Evolutionary conservation across 352 stramenopile species (phyloP).

Genomic region (Globisporangium barbulae): DNA sequence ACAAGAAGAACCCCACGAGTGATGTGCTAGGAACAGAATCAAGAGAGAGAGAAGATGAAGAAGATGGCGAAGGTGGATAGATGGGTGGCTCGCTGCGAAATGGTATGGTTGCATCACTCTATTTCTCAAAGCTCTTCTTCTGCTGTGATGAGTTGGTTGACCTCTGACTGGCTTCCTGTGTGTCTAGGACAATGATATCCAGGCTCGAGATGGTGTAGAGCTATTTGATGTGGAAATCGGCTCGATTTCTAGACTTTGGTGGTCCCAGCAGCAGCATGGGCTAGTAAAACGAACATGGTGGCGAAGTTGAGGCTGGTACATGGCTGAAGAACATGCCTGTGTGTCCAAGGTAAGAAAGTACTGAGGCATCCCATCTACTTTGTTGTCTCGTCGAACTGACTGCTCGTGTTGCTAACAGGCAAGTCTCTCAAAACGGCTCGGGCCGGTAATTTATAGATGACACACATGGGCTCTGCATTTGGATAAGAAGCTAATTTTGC

Average conservation of each 20-base stretch:
- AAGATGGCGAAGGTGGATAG: too few species aligned
- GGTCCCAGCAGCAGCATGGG: background rate
- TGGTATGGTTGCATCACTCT: too few species aligned
- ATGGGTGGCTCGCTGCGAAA: too few species aligned
- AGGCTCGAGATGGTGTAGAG: background rate
- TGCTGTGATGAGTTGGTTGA: background rate
- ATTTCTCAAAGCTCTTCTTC: too few species aligned
- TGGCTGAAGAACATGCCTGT: background rate
- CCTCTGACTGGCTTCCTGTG: background rate
- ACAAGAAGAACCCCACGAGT: too few species aligned
- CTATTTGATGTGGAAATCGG: background rate
- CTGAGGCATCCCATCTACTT: background rate
- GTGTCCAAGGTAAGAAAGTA: background rate
- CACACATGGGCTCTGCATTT: background rate
- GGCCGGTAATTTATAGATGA: background rate
- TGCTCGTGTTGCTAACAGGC: too few species aligned
- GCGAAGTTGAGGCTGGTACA: background rate
- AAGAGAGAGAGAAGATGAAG: too few species aligned
- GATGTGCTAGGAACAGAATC: too few species aligned
- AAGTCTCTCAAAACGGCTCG: background rate
- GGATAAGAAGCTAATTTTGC: slow-evolving; percentile 1
- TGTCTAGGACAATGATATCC: background rate
- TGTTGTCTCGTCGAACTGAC: background rate
- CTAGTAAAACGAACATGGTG: background rate
- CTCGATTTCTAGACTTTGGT: background rate